Conservation (phyloP, 768 basidiomycete genomes). For the Termitomyces sp. region DNA sequence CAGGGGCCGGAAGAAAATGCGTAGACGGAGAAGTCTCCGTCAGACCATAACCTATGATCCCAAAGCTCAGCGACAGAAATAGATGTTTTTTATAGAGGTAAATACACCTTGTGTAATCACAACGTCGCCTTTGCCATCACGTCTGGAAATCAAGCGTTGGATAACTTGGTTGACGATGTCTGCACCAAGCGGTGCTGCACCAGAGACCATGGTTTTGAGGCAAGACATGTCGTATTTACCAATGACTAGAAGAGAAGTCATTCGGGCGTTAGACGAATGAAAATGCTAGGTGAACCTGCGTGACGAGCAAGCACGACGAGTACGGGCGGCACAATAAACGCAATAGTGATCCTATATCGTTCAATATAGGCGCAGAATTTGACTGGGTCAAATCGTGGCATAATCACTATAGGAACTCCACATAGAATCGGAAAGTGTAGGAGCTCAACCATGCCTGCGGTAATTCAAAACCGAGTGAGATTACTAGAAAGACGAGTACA, state of each 20-base stretch:
- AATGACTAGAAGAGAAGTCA: constrained; percentile 34
- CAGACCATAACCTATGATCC: constrained; percentile 57
- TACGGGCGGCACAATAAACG: constrained; percentile 76
- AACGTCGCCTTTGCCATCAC: constrained; percentile 34
- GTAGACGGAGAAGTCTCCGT: constrained; percentile 80
- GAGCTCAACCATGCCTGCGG: constrained; percentile 51
- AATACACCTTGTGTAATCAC: constrained; percentile 21
- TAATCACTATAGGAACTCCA: constrained; percentile 50
- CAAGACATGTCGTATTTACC: constrained; percentile 62
- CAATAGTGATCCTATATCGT: constrained; percentile 52
- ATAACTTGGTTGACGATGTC: constrained; percentile 49
- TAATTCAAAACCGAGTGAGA: not conserved
- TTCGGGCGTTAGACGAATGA: too few relatives aligned
- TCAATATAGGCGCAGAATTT: constrained; percentile 62
- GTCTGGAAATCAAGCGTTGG: constrained; percentile 26
- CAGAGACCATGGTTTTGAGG: constrained; percentile 56
- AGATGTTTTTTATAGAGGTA: too few relatives aligned
- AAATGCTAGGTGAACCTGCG: constrained; percentile 38
- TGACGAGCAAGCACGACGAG: constrained; percentile 69
- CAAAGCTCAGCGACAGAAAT: not conserved
- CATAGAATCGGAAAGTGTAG: constrained; percentile 48
- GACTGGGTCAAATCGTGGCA: constrained; percentile 67
- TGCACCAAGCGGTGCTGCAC: constrained; percentile 75
- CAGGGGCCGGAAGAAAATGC: constrained; percentile 43
- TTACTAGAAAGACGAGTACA: not conserved